phyloP scores from a whole-genome alignment of 2,329 filamentous ascomycete species.

The Cladorrhinum sp. region DNA sequence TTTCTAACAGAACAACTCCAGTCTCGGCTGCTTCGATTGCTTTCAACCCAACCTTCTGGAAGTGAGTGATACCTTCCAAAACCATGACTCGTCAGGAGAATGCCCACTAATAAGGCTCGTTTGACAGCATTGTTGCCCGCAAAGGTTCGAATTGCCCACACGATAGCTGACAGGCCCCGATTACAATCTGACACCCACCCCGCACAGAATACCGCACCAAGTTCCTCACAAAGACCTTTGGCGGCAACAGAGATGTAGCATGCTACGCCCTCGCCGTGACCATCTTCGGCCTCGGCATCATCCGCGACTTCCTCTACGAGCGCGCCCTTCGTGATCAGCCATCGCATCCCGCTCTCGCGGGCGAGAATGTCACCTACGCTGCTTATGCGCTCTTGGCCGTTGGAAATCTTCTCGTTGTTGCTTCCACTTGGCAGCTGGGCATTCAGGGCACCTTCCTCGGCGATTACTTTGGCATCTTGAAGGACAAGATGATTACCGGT shows the following conservation, averaged over 20 bases:
- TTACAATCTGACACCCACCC: too few species aligned
- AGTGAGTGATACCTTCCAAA: constrained; percentile 58
- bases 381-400: constrained; percentile 68
- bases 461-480: constrained; percentile 97
- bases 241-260: constrained; percentile 70
- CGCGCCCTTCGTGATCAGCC: constrained; percentile 74
- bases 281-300: constrained; percentile 88
- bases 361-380: constrained; percentile 55
- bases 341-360: constrained; percentile 67
- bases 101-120: background rate
- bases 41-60: constrained; percentile 99
- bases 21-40: constrained; percentile 78
- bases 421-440: constrained; percentile 87
- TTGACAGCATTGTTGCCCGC: constrained; percentile 75
- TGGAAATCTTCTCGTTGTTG: constrained; percentile 82
- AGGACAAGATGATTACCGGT: constrained; percentile 89
- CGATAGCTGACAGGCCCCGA: too few species aligned
- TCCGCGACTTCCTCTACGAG: constrained; percentile 87
- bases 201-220: constrained; percentile 95
- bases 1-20: constrained; percentile 37
- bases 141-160: too few species aligned
- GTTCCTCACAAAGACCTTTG: constrained; percentile 80
- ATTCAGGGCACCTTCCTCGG: constrained; percentile 95
- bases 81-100: background rate
- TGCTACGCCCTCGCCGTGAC: constrained; percentile 86